Evolutionary conservation across 1,284 basidiomycete genomes (phyloP).

Genomic region (Naganishia cerealis): DNA sequence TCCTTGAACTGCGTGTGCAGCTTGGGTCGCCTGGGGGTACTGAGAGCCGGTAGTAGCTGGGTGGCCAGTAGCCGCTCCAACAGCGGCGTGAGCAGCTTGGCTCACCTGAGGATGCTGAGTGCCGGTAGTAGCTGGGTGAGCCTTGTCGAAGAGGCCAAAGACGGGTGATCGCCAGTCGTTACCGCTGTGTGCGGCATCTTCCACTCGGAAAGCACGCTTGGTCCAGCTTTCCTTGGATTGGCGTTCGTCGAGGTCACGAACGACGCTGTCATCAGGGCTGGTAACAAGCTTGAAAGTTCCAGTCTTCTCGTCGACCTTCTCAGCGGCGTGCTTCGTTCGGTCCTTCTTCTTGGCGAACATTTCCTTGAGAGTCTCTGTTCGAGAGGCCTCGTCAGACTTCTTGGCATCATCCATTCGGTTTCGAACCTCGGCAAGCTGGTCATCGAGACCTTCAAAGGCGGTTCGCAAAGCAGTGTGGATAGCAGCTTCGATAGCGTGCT

Average conservation of each 20-base stretch:
- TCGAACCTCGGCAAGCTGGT: constrained; percentile 67
- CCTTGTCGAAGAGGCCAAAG: constrained; percentile 44
- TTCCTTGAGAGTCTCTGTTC: constrained; percentile 67
- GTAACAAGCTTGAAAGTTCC: constrained; percentile 47
- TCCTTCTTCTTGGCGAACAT: constrained; percentile 58
- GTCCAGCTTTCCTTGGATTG: constrained; percentile 40
- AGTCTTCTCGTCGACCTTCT: constrained; percentile 46
- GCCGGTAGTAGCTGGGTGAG: constrained; percentile 49
- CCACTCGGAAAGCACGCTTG: constrained; percentile 44
- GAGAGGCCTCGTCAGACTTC: constrained; percentile 58
- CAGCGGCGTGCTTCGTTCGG: constrained; percentile 49
- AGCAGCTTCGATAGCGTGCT: constrained; percentile 85
- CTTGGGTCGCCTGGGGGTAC: constrained; percentile 37
- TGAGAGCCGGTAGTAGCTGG: constrained; percentile 46
- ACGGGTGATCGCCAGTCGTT: constrained; percentile 48
- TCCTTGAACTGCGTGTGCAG: constrained; percentile 8
- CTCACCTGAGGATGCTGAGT: constrained; percentile 38
- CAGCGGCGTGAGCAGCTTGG: constrained; percentile 2
- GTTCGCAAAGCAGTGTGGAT: constrained; percentile 73
- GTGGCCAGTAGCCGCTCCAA: constrained; percentile 33
- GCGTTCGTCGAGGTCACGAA: constrained; percentile 33
- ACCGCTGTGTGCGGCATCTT: constrained; percentile 43
- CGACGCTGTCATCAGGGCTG: constrained; percentile 33
- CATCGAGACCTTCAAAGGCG: constrained; percentile 71
- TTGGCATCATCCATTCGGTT: constrained; percentile 69